Conservation (phyloP, 108 stramenopile species). For the Nitzschia putrida region DNA sequence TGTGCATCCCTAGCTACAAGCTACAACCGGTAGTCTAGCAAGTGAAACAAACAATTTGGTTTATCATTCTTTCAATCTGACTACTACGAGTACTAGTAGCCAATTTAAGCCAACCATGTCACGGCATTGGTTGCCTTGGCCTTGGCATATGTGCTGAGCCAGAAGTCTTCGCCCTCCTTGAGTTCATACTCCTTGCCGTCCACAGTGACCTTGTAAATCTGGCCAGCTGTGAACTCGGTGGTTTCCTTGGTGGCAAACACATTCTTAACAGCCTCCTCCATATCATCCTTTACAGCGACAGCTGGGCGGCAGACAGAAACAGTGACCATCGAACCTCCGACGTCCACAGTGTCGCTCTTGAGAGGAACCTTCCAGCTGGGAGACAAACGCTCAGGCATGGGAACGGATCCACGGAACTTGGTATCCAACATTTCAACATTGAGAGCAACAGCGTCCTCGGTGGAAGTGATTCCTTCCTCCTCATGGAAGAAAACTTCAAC, state of each 20-base stretch:
- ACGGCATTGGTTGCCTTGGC: slow-evolving; percentile 55
- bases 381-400: slow-evolving; percentile 73
- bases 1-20: too few species aligned
- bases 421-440: slow-evolving; percentile 70
- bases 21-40: too few species aligned
- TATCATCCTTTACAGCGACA: slow-evolving; percentile 59
- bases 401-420: slow-evolving; percentile 83
- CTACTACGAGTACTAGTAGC: too few species aligned
- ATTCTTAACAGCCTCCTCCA: slow-evolving; percentile 53
- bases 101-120: slow-evolving; percentile 31
- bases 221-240: slow-evolving; percentile 36
- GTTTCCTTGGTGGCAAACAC: slow-evolving; percentile 74
- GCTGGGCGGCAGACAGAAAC: slow-evolving; percentile 81
- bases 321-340: slow-evolving; percentile 71
- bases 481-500: slow-evolving; percentile 92
- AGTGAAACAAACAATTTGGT: too few species aligned
- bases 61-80: too few species aligned
- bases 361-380: slow-evolving; percentile 69
- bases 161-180: slow-evolving; percentile 75
- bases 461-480: slow-evolving; percentile 56
- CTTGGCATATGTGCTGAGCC: slow-evolving; percentile 65
- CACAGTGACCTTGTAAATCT: slow-evolving; percentile 40
- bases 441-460: slow-evolving; percentile 69
- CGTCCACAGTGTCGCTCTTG: slow-evolving; percentile 66
- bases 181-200: slow-evolving; percentile 62